Evolutionary conservation across 108 stramenopile genomes (phyloP).

Genomic region (Skeletonema potamos): DNA sequence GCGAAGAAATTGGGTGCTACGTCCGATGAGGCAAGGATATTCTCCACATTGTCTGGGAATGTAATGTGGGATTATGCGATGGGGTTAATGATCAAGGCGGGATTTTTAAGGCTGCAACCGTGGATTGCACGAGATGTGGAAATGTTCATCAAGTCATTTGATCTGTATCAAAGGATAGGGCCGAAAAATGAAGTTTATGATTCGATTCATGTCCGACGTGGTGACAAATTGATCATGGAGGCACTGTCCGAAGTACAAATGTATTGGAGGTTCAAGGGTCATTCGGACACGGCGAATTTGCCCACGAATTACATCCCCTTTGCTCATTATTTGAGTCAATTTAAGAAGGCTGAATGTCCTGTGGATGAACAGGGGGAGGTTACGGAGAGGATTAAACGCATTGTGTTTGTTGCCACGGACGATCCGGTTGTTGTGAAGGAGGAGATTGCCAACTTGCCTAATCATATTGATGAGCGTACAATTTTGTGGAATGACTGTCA

Average conservation of each 20-base stretch:
- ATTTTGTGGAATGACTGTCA: slow-evolving; percentile 28
- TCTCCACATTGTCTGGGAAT: not conserved
- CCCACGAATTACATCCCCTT: slow-evolving; percentile 31
- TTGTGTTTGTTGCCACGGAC: slow-evolving; percentile 44
- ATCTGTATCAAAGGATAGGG: not conserved
- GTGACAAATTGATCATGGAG: slow-evolving; percentile 42
- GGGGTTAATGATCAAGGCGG: slow-evolving; percentile 27
- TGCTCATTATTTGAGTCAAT: slow-evolving; percentile 20
- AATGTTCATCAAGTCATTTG: slow-evolving; percentile 7
- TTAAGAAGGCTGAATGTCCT: slow-evolving; percentile 2
- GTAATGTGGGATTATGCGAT: slow-evolving; percentile 13
- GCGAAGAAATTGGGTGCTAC: slow-evolving; percentile 16
- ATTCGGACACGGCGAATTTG: slow-evolving; percentile 10
- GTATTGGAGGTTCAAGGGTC: slow-evolving; percentile 37
- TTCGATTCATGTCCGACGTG: slow-evolving; percentile 48
- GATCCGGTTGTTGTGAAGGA: slow-evolving; percentile 29
- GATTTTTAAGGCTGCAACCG: slow-evolving; percentile 21
- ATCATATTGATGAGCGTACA: not conserved
- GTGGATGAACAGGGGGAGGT: slow-evolving; percentile 5
- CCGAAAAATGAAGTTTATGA: not conserved
- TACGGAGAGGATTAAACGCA: not conserved
- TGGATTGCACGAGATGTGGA: slow-evolving; percentile 33
- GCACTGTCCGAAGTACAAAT: slow-evolving; percentile 10
- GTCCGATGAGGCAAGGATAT: slow-evolving; percentile 1
- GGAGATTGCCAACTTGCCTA: slow-evolving; percentile 27